phyloP scores from a whole-genome alignment of 306 rosid genomes.

The Prunus kanzakura region DNA sequence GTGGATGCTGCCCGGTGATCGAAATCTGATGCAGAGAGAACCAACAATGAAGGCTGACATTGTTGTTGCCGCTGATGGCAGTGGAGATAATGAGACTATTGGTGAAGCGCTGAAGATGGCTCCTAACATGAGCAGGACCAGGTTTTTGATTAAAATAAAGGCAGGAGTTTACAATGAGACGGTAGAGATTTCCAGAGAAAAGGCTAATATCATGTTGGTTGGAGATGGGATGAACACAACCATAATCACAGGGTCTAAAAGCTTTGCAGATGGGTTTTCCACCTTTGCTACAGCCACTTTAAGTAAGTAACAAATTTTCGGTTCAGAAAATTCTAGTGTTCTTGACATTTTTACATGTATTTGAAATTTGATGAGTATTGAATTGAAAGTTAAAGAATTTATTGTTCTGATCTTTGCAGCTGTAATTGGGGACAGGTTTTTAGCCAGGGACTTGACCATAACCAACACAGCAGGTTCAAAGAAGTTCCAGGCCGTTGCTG shows the following conservation, averaged over 20 bases:
- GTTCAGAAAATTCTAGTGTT: not conserved
- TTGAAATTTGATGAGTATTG: not conserved
- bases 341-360: not conserved
- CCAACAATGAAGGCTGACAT: not conserved
- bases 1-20: conserved; percentile 3
- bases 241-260: not conserved
- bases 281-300: conserved; percentile 7
- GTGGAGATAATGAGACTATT: conserved; percentile 1
- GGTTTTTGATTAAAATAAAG: not conserved
- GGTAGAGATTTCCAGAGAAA: not conserved
- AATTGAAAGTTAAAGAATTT: not conserved
- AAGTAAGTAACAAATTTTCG: not conserved
- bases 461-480: conserved; percentile 4
- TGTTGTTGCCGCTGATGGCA: conserved; percentile 2
- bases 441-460: conserved; percentile 4
- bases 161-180: not conserved
- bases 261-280: conserved; percentile 2
- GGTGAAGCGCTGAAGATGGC: conserved; percentile 2
- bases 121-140: not conserved
- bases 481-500: not conserved
- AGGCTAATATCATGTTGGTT: conserved; percentile 1
- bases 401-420: conserved; percentile 3
- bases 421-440: conserved; percentile 4
- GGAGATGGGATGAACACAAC: conserved; percentile 10
- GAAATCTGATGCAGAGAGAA: not conserved